Evolutionary conservation across 148 eudicot genomes (phyloP), one percentile per base, ranked within the genome.

Genomic region (Limonium bicolor): DNA sequence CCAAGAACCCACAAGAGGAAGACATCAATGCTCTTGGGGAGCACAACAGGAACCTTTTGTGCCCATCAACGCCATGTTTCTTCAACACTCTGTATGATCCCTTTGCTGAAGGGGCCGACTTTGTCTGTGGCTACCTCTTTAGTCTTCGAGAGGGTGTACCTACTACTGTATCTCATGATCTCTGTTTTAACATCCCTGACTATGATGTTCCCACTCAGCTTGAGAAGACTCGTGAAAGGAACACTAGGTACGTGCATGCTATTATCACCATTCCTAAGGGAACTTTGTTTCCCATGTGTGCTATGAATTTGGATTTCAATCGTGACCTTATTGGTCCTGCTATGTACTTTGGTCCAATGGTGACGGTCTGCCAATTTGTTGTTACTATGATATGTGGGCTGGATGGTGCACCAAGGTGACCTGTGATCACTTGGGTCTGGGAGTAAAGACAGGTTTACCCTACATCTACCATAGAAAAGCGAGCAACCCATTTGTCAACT

Each of bases 141-240:
- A 68, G 72, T 48, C 47, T 65, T 0, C 1, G 83, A 2, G 78
- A 72, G 55, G 83, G 78, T 53, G 78, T 56, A n/a, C 78, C 82
- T 6, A 76, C 82, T 19, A 74, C 82, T 16, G 77, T 71, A 19
- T 76, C 82, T 29, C 82, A 76, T 54, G 82, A 77, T 20, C 58
- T 76, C 7, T 76, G 82, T 77, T 71, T 76, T 51, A 76, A 76
- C 33, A 72, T 76, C 58, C 83, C 78, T 6, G 83, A 76, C 43
- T 76, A 76, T 27, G 83, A 76, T 51, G 83, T 72, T 0, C 83
- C 83, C 5, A 76, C 83, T 0, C 82, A 76, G 63, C 78, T 76
- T 52, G 82, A 71, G 36, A 76, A 76, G 67, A 77, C 82, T 19
- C 75, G 32, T 20, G 83, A 76, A 51, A 72, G 83, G 43, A 76